Evolutionary conservation across 441 rosid genomes (phyloP).

Genomic region (Breynia disticha): DNA sequence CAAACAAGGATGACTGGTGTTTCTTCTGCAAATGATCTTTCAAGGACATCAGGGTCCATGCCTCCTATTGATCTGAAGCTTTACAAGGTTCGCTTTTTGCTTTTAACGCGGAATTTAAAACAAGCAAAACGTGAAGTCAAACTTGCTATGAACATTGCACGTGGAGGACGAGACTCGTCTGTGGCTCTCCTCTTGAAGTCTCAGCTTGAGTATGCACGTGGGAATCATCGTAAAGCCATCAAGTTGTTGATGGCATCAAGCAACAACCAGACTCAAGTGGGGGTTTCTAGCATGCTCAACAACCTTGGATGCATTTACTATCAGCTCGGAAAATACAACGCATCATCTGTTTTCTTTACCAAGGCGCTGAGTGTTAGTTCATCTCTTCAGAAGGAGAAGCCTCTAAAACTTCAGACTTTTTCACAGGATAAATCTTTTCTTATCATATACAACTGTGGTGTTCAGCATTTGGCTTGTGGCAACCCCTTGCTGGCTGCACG

Average conservation of each 20-base stretch:
- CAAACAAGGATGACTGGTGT: slow-evolving; percentile 39
- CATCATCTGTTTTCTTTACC: slow-evolving; percentile 58
- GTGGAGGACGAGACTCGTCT: slow-evolving; percentile 81
- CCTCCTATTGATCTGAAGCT: slow-evolving; percentile 71
- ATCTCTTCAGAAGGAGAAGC: slow-evolving; percentile 62
- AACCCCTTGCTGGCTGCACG: slow-evolving; percentile 80
- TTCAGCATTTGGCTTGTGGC: slow-evolving; percentile 78
- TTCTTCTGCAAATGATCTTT: slow-evolving; percentile 46
- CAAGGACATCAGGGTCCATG: slow-evolving; percentile 43
- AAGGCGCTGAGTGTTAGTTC: slow-evolving; percentile 63
- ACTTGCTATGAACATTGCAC: slow-evolving; percentile 82
- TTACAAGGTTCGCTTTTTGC: slow-evolving; percentile 77
- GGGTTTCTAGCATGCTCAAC: slow-evolving; percentile 61
- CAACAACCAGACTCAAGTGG: slow-evolving; percentile 45
- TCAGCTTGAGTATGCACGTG: slow-evolving; percentile 92
- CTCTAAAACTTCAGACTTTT: slow-evolving; percentile 47
- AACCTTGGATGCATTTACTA: slow-evolving; percentile 94
- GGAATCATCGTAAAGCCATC: slow-evolving; percentile 85
- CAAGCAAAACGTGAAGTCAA: slow-evolving; percentile 97
- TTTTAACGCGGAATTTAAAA: slow-evolving; percentile 81
- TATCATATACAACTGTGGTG: slow-evolving; percentile 75
- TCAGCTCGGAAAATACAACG: slow-evolving; percentile 60
- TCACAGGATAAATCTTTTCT: slow-evolving; percentile 85
- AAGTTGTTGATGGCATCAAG: slow-evolving; percentile 80
- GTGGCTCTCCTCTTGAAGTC: slow-evolving; percentile 86